Conservation (phyloP, 352 stramenopile species). For the Saprolegnia diclina region DNA sequence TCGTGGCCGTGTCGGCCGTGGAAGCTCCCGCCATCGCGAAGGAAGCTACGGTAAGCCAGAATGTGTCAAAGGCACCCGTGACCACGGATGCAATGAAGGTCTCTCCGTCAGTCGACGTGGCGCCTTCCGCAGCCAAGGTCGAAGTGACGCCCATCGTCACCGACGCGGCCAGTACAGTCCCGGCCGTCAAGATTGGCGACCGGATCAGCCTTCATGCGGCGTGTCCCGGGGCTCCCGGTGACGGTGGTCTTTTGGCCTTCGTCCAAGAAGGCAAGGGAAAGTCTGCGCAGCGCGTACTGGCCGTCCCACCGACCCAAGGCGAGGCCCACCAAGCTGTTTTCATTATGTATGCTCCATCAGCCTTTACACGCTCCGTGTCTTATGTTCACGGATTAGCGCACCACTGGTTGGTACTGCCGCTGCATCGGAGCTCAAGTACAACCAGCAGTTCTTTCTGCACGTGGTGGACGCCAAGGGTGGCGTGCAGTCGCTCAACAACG, state of each 20-base stretch:
- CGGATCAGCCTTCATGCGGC: not conserved
- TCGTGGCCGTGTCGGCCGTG: not conserved
- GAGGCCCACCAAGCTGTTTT: slow-evolving; percentile 5
- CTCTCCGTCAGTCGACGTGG: no score
- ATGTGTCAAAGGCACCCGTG: no score
- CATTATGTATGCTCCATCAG: slow-evolving; percentile 11
- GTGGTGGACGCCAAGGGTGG: not conserved
- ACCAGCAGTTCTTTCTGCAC: slow-evolving; percentile 20
- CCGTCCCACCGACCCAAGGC: not conserved
- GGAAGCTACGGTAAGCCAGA: no score
- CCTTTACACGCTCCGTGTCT: not conserved
- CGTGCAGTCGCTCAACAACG: slow-evolving; percentile 18
- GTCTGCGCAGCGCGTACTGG: not conserved
- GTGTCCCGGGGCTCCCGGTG: not conserved
- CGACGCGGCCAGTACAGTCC: not conserved
- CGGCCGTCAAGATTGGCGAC: not conserved
- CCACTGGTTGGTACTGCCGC: slow-evolving; percentile 1
- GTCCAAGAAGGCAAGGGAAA: slow-evolving; percentile 8
- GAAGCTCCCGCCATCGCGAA: no score
- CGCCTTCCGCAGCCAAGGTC: no score
- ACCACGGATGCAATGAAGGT: no score
- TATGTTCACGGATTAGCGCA: not conserved
- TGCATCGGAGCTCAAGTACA: slow-evolving; percentile 15
- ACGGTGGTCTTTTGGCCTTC: not conserved
- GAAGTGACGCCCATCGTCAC: not conserved